Conservation (phyloP, 2,329 filamentous ascomycete species). For the Neonectria neomacrospora region DNA sequence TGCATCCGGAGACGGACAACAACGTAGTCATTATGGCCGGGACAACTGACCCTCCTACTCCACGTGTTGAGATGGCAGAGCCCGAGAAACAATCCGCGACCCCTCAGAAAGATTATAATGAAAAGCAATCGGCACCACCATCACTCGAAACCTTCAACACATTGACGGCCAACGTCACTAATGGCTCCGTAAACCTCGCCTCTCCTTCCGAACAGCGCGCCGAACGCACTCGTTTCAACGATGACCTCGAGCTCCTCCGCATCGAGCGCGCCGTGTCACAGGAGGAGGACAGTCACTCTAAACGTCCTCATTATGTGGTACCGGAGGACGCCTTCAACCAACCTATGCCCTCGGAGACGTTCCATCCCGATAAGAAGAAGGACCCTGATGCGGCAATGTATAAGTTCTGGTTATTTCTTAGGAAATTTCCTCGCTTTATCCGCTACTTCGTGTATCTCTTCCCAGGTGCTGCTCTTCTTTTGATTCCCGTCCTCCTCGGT, state of each 20-base stretch:
- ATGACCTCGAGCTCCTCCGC: slow-evolving; percentile 62
- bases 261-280: slow-evolving; percentile 59
- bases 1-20: slow-evolving; percentile 9
- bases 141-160: slow-evolving; percentile 48
- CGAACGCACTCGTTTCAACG: slow-evolving; percentile 54
- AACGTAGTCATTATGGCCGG: slow-evolving; percentile 30
- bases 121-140: slow-evolving; percentile 41
- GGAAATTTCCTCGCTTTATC: slow-evolving; percentile 61
- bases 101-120: slow-evolving; percentile 30
- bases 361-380: slow-evolving; percentile 42
- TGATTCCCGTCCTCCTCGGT: slow-evolving; percentile 60
- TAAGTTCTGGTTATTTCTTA: slow-evolving; percentile 57
- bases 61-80: slow-evolving; percentile 28
- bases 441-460: slow-evolving; percentile 62
- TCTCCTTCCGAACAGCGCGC: slow-evolving; percentile 47
- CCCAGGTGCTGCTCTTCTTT: slow-evolving; percentile 56
- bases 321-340: slow-evolving; percentile 61
- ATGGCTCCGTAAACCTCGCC: slow-evolving; percentile 34
- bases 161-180: slow-evolving; percentile 38
- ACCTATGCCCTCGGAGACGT: slow-evolving; percentile 40
- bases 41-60: slow-evolving; percentile 33
- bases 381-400: slow-evolving; percentile 51
- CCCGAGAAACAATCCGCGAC: slow-evolving; percentile 17
- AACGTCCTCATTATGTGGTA: slow-evolving; percentile 49
- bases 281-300: slow-evolving; percentile 49